Evolutionary conservation across 805 yeast species (phyloP), one percentile per base, ranked within the genome.

Genomic region (Pichia exigua): DNA sequence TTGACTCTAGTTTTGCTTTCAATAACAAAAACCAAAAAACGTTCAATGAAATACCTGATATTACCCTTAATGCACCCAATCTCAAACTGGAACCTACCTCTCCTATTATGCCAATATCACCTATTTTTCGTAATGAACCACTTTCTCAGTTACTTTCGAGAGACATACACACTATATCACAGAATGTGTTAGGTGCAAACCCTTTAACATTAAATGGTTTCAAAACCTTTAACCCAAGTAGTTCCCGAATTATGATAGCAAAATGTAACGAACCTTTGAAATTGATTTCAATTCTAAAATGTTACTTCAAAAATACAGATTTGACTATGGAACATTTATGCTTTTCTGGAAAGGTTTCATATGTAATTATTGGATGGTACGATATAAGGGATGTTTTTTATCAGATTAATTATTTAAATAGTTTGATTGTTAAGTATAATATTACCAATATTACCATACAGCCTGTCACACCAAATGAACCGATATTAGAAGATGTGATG

Each of bases 291-390:
- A 17, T 35, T 35, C 7, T 24, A 18, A 22, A 51, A 3, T 32
- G 45, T 9, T 44, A 15, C 15, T 50, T 28, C 35, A 47, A 55
- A 42, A 35, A 30, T 17, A 17, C 44, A 26, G 54, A 49, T 21
- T 49, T 55, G 8, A 42, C 49, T 2, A 38, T 43, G 4, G 22
- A 48, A 17, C 47, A 45, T 30, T 26, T 48, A n/a, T 2, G 45
- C 12, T 20, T n/a, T 5, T 12, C 57, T 6, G 26, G 27, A 7
- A 38, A 50, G 3, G 50, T 42, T 13, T 22, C 38, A 2, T 45
- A 50, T 10, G 47, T 59, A n/a, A 57, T 53, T 2, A 58, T 65
- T 44, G 68, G 66, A 1, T 66, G 69, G 69, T 66, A 54, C 53
- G 69, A 65, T 43, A 44, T 60, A 10, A 53, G 64, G 24, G 57